Base-by-base conservation (phyloP, 768 basidiomycete species). In the Tubosaeta sp. region DNA sequence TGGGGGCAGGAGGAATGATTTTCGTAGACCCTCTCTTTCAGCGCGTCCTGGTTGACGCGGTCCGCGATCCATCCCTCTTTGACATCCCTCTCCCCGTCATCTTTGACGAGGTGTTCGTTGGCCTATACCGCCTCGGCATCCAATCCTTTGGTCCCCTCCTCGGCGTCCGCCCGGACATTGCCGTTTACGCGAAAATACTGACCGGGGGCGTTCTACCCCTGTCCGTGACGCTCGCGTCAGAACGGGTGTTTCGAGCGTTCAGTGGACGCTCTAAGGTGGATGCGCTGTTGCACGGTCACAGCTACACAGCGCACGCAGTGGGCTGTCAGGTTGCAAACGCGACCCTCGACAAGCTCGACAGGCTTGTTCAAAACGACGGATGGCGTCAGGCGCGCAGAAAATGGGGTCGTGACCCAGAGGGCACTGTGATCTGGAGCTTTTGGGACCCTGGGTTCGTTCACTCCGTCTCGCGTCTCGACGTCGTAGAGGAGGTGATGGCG, bases 11-110 rank as follows among this genome's bases (percentile, higher is more conserved):
- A 1, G 95, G 95, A 0, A 97, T 97, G 95, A 76, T 93, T 27
- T 97, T 97, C 62, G 91, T 97, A 22, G 95, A 98, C 64, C 95
- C 95, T 9, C 82, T 98, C 38, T 97, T 95, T 77, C 95, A 98
- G 66, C 80, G 90, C 24, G 74, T 93, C 27, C 68, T 98, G 56
- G 72, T 97, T 35, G 92, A 96, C 59, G 78, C 82, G 3, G 88
- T 90, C 6, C 84, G 95, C 51, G 68, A 75, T 22, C 60, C 63
- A 29, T 66, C 65, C 12, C 58, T 73, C 12, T 67, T 71, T 13
- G 46, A 65, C 6, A 55, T 67, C 7, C 87, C 88, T 3, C 73
- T 97, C 13, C 93, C 95, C 0, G 86, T 98, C 57, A 83, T 98
- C 51, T 97, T 89, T 61, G 95, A 98, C 66, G 95, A 97, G 68